A percentile compares a stretch with the other conserved stretches of the same genome.
phyloP scores from a whole-genome alignment of 495 filamentous ascomycete genomes.

The Aspergillus ostianus region DNA sequence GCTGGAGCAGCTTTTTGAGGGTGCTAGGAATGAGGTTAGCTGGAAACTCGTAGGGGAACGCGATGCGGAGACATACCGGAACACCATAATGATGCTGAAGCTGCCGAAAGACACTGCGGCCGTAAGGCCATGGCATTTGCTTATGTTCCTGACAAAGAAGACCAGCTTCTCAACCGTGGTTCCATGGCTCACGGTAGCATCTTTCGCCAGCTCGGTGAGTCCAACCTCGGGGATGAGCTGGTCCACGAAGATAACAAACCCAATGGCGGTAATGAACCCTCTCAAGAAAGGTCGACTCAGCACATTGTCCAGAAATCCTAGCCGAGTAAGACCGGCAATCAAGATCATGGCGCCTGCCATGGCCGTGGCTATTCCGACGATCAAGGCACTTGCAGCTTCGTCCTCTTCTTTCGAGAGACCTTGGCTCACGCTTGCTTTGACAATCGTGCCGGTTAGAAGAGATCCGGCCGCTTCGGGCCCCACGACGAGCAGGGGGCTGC shows the following conservation, averaged over 20 bases:
- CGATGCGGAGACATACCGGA: constrained; percentile 50
- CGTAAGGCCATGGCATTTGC: constrained; percentile 69
- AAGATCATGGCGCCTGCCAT: constrained; percentile 86
- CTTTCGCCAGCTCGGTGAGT: constrained; percentile 58
- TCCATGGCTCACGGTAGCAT: constrained; percentile 65
- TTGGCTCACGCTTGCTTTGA: constrained; percentile 70
- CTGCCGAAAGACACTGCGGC: constrained; percentile 70
- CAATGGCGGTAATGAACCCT: constrained; percentile 95
- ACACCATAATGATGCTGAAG: constrained; percentile 86
- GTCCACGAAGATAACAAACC: constrained; percentile 92
- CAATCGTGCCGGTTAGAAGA: constrained; percentile 81
- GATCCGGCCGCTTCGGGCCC: constrained; percentile 94
- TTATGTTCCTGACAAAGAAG: constrained; percentile 69
- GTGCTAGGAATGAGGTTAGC: constrained; percentile 47
- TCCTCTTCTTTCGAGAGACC: constrained; percentile 70
- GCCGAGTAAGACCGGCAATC: constrained; percentile 71
- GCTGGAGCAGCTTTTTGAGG: constrained; percentile 78
- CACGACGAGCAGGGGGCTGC: constrained; percentile 88
- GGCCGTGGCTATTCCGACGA: constrained; percentile 86
- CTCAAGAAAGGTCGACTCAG: constrained; percentile 87
- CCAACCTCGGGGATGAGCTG: constrained; percentile 91
- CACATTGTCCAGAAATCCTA: constrained; percentile 96
- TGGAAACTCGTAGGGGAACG: neutral
- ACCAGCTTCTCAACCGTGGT: constrained; percentile 81
- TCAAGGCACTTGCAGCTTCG: constrained; percentile 65